Conservation (phyloP, 2,329 filamentous ascomycete species). For the Aspergillus ibericus region DNA sequence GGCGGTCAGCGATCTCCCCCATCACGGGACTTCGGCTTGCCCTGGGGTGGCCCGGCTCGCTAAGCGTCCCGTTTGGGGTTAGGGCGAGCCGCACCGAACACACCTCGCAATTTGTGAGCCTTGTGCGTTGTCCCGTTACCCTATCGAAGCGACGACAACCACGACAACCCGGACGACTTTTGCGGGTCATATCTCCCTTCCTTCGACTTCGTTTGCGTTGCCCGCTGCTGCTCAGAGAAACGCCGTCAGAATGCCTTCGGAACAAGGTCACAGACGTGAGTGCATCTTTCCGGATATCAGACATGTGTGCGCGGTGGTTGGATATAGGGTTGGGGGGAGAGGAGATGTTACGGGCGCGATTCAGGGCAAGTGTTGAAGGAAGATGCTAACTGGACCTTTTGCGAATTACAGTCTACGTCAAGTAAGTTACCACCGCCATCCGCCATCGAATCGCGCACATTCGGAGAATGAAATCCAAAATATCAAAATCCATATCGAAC, state of each 20-base stretch:
- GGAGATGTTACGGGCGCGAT: slow-evolving; percentile 5
- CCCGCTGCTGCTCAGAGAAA: slow-evolving; percentile 44
- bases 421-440: slow-evolving; percentile 62
- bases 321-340: slow-evolving; percentile 9
- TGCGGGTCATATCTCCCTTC: slow-evolving; percentile 43
- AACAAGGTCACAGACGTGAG: slow-evolving; percentile 87
- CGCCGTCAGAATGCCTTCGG: slow-evolving; percentile 78
- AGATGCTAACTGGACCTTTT: slow-evolving; percentile 33
- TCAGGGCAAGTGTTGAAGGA: slow-evolving; percentile 1
- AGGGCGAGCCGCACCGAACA: slow-evolving; percentile 36
- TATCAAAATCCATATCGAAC: slow-evolving; percentile 6
- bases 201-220: slow-evolving; percentile 43
- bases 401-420: slow-evolving; percentile 71
- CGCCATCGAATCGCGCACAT: slow-evolving; percentile 24
- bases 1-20: background rate
- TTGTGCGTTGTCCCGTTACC: slow-evolving; percentile 35
- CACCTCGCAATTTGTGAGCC: slow-evolving; percentile 39
- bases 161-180: slow-evolving; percentile 45
- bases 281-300: slow-evolving; percentile 35
- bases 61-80: slow-evolving; percentile 39
- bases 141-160: slow-evolving; percentile 45
- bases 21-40: slow-evolving; percentile 39
- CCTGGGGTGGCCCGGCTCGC: slow-evolving; percentile 33
- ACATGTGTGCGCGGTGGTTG: slow-evolving; percentile 16
- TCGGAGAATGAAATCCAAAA: slow-evolving; percentile 19